phyloP scores from a whole-genome alignment of 1,139 yeast genomes.

The Scheffersomyces titani region DNA sequence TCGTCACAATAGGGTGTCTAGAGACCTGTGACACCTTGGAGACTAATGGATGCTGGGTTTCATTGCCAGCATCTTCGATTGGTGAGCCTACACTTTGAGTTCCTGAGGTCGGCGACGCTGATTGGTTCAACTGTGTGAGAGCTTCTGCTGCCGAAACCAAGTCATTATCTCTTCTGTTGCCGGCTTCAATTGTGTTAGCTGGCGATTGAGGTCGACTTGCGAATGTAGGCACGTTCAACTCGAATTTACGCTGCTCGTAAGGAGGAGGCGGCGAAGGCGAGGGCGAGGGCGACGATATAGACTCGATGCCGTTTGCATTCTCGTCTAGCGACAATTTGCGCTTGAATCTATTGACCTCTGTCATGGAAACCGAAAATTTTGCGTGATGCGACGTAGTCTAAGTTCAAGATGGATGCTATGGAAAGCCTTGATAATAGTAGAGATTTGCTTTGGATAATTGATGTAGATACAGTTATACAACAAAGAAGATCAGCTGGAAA shows the following conservation, averaged over 20 bases:
- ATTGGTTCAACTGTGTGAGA: conserved; percentile 34
- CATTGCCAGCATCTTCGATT: neutral
- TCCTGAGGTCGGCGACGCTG: conserved; percentile 13
- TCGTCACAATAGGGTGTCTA: conserved; percentile 51
- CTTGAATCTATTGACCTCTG: neutral
- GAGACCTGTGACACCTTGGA: conserved; percentile 46
- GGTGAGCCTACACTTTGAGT: neutral
- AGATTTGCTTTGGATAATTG: too few relatives aligned
- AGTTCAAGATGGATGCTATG: too few relatives aligned
- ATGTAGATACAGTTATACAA: too few relatives aligned
- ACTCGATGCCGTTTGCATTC: neutral
- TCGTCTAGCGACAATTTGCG: neutral
- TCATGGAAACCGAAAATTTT: neutral
- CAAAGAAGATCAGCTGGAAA: too few relatives aligned
- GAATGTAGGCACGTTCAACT: neutral
- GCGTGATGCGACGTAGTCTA: neutral
- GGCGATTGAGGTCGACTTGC: neutral
- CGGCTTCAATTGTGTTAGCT: neutral
- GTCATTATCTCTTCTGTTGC: conserved; percentile 20
- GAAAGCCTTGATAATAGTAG: too few relatives aligned
- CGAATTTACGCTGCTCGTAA: neutral
- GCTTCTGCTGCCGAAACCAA: conserved; percentile 46
- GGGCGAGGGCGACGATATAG: conserved; percentile 3
- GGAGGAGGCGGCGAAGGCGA: conserved; percentile 10
- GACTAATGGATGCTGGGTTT: conserved; percentile 41